Base-by-base conservation (phyloP, 2,329 filamentous ascomycete genomes). In the Fusarium verrucosum region DNA sequence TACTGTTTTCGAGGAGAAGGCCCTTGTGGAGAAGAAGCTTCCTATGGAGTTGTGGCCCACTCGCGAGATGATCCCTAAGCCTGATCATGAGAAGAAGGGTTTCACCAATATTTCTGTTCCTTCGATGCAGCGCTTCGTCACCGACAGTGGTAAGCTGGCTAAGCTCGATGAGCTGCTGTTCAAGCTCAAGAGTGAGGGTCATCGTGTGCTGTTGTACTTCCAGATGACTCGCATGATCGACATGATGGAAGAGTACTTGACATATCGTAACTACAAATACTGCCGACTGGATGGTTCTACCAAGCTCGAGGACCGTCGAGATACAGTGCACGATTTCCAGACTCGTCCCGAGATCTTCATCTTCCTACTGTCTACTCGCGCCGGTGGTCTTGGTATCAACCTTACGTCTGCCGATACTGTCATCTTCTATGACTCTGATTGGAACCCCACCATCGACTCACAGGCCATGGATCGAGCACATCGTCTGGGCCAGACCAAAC, bases 141-240 rank as follows among this genome's bases (percentile, higher is more conserved):
- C 94, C 3, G 95, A 98, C 78, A 97, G 93, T 50, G 95, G 95
- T 74, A 99, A 99, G 81, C 86, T 99, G 59, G 94, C 93, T 42
- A 92, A 93, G 74, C 83, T 99, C 46, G 95, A 99, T 75, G 84
- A 92, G 67, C 83, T 99, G 17, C 85, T 99, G 14, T 91, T 91
- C 75, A 86, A 93, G 76, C 88, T 99, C 72, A 99, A 98, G 84
- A 90, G 92, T 62, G 92, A 91, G 64, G 91, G 91, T 32, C 95
- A 99, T 71, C 93, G 95, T 73, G 95, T 99, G 20, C 83, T 99
- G 50, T 83, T 99, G 19, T 99, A 99, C 84, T 99, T 99, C 91
- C 95, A 99, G 83, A 99, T 99, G 95, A 99, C 95, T 5, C 91
- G 92, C 74, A 99, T 99, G 95, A 98, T 99, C 74, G 94, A 99